Percentiles rank a stretch among this genome's conserved stretches.
Evolutionary conservation across 2,329 filamentous ascomycete species (phyloP).

Genomic region (Ilyonectria destructans): DNA sequence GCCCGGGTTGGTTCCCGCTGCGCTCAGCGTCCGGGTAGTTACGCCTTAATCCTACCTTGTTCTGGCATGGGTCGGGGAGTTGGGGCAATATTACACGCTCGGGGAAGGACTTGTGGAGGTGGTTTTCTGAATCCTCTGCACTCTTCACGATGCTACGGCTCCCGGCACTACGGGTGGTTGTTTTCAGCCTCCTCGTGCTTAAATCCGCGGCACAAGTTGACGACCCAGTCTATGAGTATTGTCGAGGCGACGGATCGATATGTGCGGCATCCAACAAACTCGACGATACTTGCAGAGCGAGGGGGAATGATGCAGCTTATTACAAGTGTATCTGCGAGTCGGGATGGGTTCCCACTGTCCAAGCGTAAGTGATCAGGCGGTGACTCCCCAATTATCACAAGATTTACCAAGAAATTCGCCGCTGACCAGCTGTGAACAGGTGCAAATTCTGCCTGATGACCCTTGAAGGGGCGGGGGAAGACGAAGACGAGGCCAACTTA

Average conservation of each 20-base stretch:
- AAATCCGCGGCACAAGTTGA: neutral
- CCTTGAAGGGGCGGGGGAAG: neutral
- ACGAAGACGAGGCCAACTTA: neutral
- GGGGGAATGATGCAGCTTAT: slow-evolving; percentile 16
- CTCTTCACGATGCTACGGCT: too few relatives aligned
- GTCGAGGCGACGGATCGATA: slow-evolving; percentile 18
- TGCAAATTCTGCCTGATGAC: slow-evolving; percentile 1
- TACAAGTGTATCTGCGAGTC: slow-evolving; percentile 23
- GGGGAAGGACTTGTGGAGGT: too few relatives aligned
- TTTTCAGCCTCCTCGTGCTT: slow-evolving; percentile 4
- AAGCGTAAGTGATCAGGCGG: neutral
- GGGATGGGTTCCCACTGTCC: slow-evolving; percentile 13
- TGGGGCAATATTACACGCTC: neutral
- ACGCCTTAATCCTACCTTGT: too few relatives aligned
- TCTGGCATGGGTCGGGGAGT: neutral
- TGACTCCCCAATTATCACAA: too few relatives aligned
- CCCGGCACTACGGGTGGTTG: neutral
- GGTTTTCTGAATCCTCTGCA: too few relatives aligned
- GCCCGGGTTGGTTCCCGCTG: too few relatives aligned
- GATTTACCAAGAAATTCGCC: too few relatives aligned
- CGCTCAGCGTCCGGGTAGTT: too few relatives aligned
- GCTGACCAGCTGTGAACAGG: neutral
- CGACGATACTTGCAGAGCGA: slow-evolving; percentile 8
- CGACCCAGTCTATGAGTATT: neutral
- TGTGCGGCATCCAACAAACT: slow-evolving; percentile 4